phyloP scores from a whole-genome alignment of 225 moss, liverwort and hornwort genomes.

The Climacium dendroides region DNA sequence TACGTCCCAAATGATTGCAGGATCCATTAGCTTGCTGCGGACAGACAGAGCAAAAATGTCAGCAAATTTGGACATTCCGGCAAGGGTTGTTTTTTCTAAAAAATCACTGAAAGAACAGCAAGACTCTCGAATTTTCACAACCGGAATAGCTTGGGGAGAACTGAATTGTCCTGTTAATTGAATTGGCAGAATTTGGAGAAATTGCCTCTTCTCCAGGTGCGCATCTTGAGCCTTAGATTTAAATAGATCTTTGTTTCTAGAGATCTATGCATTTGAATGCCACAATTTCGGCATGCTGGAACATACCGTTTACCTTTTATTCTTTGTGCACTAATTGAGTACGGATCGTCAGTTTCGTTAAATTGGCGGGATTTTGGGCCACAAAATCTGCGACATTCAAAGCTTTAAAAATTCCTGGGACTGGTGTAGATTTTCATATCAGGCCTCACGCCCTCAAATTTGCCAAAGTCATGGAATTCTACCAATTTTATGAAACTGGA shows the following conservation, averaged over 20 bases:
- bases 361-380: background rate
- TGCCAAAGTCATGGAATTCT: background rate
- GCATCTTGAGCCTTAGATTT: background rate
- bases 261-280: background rate
- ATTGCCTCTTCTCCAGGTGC: background rate
- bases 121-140: background rate
- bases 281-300: background rate
- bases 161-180: background rate
- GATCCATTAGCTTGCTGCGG: background rate
- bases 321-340: background rate
- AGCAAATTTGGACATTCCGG: background rate
- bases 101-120: background rate
- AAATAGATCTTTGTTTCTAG: background rate
- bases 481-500: background rate
- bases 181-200: background rate
- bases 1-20: background rate
- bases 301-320: too few species aligned
- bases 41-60: background rate
- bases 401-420: background rate
- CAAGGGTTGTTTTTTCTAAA: background rate
- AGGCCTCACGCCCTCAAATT: background rate
- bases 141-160: background rate
- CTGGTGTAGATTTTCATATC: background rate
- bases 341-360: fast-evolving
- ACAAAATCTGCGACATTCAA: background rate